A percentile compares a stretch with the other conserved stretches of the same genome.
Conservation (phyloP, 495 filamentous ascomycete species). For the Hyaloscypha bicolor region DNA sequence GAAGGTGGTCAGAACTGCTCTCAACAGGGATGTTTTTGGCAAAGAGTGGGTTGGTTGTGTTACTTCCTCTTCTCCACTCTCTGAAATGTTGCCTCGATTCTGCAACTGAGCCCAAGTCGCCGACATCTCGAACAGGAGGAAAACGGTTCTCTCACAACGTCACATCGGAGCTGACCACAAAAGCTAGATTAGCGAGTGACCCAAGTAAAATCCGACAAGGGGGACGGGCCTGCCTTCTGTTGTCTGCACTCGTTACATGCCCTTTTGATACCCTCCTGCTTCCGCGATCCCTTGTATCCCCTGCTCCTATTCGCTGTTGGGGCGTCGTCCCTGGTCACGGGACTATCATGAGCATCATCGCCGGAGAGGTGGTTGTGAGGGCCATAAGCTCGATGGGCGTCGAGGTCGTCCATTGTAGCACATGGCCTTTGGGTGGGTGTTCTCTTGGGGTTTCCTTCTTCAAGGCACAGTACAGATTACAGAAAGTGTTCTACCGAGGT, state of each 20-base stretch:
- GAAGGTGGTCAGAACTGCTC: background rate
- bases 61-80: conserved; percentile 83
- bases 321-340: too few species aligned
- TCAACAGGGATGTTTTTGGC: conserved; percentile 75
- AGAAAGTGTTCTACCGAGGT: too few species aligned
- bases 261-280: conserved; percentile 71
- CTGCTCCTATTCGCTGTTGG: too few species aligned
- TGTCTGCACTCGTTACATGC: conserved; percentile 92
- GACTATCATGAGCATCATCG: too few species aligned
- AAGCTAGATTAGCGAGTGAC: background rate
- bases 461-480: too few species aligned
- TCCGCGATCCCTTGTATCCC: too few species aligned
- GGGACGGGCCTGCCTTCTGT: conserved; percentile 67
- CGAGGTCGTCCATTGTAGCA: too few species aligned
- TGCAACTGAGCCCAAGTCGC: conserved; percentile 79
- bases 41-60: conserved; percentile 63
- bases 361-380: too few species aligned
- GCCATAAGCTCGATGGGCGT: too few species aligned
- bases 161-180: conserved; percentile 72
- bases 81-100: conserved; percentile 89
- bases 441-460: too few species aligned
- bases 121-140: conserved; percentile 76
- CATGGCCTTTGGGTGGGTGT: too few species aligned
- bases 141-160: conserved; percentile 83
- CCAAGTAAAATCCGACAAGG: background rate